phyloP scores from a whole-genome alignment of 495 filamentous ascomycete species.

The Trichoderma virens region DNA sequence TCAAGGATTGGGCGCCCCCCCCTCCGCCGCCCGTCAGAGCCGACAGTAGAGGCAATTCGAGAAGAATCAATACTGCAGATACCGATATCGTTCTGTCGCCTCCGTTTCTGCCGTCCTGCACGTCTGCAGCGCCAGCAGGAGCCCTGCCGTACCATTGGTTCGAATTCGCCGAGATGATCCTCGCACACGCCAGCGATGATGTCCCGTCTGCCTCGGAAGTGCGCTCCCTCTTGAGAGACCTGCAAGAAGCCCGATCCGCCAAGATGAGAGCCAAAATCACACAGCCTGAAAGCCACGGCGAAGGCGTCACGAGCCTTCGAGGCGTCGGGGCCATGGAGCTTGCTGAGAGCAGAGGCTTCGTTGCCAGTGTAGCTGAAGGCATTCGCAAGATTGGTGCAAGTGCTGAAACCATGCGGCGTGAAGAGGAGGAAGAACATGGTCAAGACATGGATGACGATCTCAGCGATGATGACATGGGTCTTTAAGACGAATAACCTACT shows the following conservation, averaged over 20 bases:
- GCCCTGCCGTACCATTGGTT: conserved; percentile 91
- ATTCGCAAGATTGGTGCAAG: conserved; percentile 60
- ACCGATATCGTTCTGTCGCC: conserved; percentile 30
- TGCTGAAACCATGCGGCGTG: conserved; percentile 46
- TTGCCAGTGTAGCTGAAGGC: conserved; percentile 78
- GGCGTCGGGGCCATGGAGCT: conserved; percentile 90
- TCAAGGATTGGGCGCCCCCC: conserved; percentile 64
- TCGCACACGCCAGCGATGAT: conserved; percentile 80
- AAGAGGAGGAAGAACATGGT: conserved; percentile 44
- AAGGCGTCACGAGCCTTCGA: conserved; percentile 64
- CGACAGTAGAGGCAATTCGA: conserved; percentile 29
- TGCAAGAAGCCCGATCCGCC: conserved; percentile 80
- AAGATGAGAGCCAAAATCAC: conserved; percentile 75
- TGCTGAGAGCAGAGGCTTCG: conserved; percentile 76
- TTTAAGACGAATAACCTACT: neutral
- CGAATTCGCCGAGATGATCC: conserved; percentile 75
- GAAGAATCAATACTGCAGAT: conserved; percentile 11
- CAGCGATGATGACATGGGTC: conserved; percentile 41
- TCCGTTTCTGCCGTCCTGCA: conserved; percentile 56
- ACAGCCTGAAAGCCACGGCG: conserved; percentile 56
- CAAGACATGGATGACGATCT: conserved; percentile 31
- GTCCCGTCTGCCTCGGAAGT: conserved; percentile 68
- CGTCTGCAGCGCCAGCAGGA: conserved; percentile 50
- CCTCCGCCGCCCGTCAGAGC: conserved; percentile 52
- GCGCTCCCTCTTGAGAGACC: conserved; percentile 65